Evolutionary conservation across 306 rosid genomes (phyloP).

Genomic region (Bauhinia variegata): DNA sequence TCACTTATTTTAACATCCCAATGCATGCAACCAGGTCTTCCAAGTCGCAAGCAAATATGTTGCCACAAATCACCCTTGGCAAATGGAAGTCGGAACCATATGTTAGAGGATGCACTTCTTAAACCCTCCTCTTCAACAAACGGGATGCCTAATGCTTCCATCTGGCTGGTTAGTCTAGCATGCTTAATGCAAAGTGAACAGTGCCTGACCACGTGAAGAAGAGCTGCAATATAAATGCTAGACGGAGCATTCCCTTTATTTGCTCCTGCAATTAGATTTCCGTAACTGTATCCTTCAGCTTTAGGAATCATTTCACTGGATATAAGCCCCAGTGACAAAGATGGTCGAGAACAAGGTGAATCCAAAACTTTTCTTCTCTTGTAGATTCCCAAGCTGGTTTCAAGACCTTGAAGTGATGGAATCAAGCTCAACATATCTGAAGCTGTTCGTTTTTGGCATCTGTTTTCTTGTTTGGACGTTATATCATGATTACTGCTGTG

Average conservation of each 20-base stretch:
- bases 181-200: constrained; percentile 90
- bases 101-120: constrained; percentile 79
- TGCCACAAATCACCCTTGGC: constrained; percentile 92
- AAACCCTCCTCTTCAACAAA: constrained; percentile 94
- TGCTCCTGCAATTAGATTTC: constrained; percentile 79
- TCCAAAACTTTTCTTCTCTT: constrained; percentile 74
- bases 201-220: constrained; percentile 94
- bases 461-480: constrained; percentile 59
- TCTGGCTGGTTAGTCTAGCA: constrained; percentile 95
- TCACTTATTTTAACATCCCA: constrained; percentile 99
- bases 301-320: constrained; percentile 59
- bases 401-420: constrained; percentile 80
- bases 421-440: constrained; percentile 75
- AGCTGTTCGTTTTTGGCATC: constrained; percentile 73
- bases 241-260: constrained; percentile 89
- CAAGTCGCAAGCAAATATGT: constrained; percentile 91
- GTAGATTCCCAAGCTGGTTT: constrained; percentile 46
- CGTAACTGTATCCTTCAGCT: constrained; percentile 65
- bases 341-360: constrained; percentile 45
- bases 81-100: constrained; percentile 95
- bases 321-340: constrained; percentile 52
- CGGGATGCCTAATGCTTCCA: constrained; percentile 89
- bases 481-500: constrained; percentile 51
- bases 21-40: constrained; percentile 93
- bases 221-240: constrained; percentile 82